Evolutionary conservation across 2,329 filamentous ascomycete genomes (phyloP).

Genomic region (Dactylonectria macrodidyma): DNA sequence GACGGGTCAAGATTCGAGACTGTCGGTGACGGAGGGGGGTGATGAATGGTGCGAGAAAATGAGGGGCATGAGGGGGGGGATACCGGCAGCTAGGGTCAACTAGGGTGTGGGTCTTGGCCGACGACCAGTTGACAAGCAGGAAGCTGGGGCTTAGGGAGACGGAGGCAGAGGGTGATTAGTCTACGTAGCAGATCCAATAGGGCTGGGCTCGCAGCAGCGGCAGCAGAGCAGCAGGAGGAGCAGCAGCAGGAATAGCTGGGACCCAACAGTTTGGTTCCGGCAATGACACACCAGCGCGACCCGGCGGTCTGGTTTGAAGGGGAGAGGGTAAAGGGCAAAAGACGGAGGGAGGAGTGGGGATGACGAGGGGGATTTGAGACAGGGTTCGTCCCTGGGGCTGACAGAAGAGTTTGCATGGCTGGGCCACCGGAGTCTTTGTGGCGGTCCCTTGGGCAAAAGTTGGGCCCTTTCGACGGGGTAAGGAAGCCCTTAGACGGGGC

Average conservation of each 20-base stretch:
- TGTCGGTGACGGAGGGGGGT: background rate
- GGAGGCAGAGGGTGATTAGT: background rate
- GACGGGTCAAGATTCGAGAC: background rate
- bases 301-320: background rate
- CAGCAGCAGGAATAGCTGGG: background rate
- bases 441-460: no score
- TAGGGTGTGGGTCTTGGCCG: background rate
- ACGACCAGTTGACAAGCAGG: background rate
- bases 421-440: no score
- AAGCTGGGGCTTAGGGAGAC: conserved; percentile 5
- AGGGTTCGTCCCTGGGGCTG: no score
- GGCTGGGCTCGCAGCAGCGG: background rate
- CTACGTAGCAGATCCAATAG: no score
- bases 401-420: no score
- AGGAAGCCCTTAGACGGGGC: no score
- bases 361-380: no score
- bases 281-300: background rate
- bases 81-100: conserved; percentile 21
- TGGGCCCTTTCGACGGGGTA: no score
- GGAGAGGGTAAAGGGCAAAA: background rate
- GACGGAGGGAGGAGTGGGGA: background rate
- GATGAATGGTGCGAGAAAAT: conserved; percentile 1
- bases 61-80: conserved; percentile 1
- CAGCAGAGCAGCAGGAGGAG: no score
- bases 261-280: background rate